phyloP scores from a whole-genome alignment of 176 grass and related monocot genomes.

The Areca catechu region DNA sequence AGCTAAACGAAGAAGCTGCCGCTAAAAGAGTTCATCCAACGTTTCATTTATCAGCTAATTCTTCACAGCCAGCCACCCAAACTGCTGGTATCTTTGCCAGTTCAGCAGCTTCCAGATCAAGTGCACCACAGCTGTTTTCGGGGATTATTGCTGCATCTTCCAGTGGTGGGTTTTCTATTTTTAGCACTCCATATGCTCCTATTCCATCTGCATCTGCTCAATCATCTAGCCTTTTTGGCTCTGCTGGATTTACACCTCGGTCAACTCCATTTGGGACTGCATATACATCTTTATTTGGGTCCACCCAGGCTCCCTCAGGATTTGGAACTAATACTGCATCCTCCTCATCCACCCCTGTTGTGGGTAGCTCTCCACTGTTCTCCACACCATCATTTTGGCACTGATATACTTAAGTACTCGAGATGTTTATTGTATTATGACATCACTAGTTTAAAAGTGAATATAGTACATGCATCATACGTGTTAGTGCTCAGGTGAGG shows the following conservation, averaged over 20 bases:
- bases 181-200: constrained; percentile 47
- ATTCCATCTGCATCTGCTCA: constrained; percentile 53
- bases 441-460: background rate
- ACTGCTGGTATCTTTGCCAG: background rate
- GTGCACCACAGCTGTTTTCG: constrained; percentile 33
- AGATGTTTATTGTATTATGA: too few species aligned
- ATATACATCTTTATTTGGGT: constrained; percentile 44
- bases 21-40: constrained; percentile 54
- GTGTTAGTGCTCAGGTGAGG: background rate
- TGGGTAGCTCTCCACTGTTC: constrained; percentile 55
- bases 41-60: constrained; percentile 49
- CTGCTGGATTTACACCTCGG: constrained; percentile 42
- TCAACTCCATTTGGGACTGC: constrained; percentile 71
- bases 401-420: background rate
- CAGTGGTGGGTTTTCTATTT: constrained; percentile 34
- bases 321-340: constrained; percentile 44
- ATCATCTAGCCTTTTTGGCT: constrained; percentile 50
- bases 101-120: constrained; percentile 18
- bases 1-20: constrained; percentile 43
- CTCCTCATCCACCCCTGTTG: constrained; percentile 38
- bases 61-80: constrained; percentile 28
- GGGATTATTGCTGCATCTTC: constrained; percentile 28
- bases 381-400: constrained; percentile 61
- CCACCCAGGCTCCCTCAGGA: constrained; percentile 52
- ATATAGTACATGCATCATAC: too few species aligned